Conservation (phyloP, 2,329 filamentous ascomycete genomes). For the Apiospora hydei region DNA sequence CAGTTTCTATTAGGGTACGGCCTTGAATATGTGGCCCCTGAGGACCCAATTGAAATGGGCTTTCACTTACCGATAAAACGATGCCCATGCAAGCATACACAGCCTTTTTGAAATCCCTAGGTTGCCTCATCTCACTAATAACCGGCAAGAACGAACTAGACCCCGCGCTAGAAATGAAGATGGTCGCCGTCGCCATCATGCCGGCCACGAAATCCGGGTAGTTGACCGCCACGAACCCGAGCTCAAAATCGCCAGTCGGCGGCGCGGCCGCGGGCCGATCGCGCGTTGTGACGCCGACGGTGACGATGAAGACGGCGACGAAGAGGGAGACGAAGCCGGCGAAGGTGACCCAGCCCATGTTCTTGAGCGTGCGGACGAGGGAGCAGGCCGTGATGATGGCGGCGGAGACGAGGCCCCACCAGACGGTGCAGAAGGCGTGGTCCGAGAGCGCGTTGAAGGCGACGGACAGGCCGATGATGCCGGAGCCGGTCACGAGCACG, state of each 20-base stretch:
- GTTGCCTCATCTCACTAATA: constrained; percentile 68
- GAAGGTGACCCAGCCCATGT: constrained; percentile 68
- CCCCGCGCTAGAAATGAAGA: constrained; percentile 65
- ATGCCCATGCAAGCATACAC: constrained; percentile 54
- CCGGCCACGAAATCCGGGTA: constrained; percentile 64
- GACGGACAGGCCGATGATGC: constrained; percentile 65
- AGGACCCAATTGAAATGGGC: neutral
- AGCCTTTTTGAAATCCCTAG: constrained; percentile 64
- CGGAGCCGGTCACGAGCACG: constrained; percentile 61
- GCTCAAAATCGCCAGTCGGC: constrained; percentile 61
- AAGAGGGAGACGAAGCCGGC: constrained; percentile 65
- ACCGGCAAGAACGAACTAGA: constrained; percentile 68
- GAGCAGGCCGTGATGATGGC: constrained; percentile 56
- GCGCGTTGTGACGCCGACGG: constrained; percentile 62
- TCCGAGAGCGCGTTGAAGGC: constrained; percentile 66
- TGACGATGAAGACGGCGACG: constrained; percentile 61
- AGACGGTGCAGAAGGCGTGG: constrained; percentile 66
- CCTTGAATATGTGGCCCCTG: neutral
- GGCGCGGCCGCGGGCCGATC: constrained; percentile 67
- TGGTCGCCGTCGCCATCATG: constrained; percentile 62
- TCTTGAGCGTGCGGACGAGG: constrained; percentile 59
- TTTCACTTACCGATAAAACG: constrained; percentile 36
- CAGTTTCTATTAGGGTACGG: neutral
- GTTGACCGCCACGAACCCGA: constrained; percentile 62
- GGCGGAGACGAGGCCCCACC: constrained; percentile 61